A percentile compares a stretch with the other conserved stretches of the same genome.
phyloP scores from a whole-genome alignment of 2,329 filamentous ascomycete species.

The Fusarium sp. region DNA sequence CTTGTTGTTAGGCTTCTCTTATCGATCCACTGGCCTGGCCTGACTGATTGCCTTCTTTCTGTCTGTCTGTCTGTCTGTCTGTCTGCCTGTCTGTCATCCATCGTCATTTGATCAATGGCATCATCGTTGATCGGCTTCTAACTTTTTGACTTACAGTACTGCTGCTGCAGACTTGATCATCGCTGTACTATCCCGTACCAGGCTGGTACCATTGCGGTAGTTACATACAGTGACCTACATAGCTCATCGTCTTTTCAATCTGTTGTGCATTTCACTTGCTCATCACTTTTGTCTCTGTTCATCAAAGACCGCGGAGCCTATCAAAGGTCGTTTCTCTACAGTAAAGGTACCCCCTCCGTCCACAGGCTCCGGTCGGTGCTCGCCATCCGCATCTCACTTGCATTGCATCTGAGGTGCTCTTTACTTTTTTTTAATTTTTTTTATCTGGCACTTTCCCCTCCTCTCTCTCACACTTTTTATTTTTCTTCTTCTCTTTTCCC shows the following conservation, averaged over 20 bases:
- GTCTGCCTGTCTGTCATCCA: constrained; percentile 21
- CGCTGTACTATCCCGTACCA: constrained; percentile 25
- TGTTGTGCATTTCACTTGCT: constrained; percentile 16
- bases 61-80: background rate
- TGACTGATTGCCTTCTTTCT: constrained; percentile 7
- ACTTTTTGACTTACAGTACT: background rate
- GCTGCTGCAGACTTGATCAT: constrained; percentile 10
- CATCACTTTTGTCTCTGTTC: background rate
- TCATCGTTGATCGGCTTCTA: constrained; percentile 12
- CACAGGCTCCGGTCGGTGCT: constrained; percentile 6
- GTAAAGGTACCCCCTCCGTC: constrained; percentile 17
- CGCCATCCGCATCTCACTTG: constrained; percentile 28
- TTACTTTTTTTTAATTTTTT: constrained; percentile 12
- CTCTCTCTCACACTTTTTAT: background rate
- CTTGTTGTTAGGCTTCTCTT: constrained; percentile 19
- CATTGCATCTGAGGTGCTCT: constrained; percentile 18
- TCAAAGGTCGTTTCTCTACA: constrained; percentile 4
- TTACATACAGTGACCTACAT: constrained; percentile 8
- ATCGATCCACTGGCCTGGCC: constrained; percentile 3
- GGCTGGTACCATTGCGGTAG: constrained; percentile 14
- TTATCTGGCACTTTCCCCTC: constrained; percentile 2
- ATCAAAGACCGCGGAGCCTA: constrained; percentile 17
- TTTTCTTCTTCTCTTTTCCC: background rate
- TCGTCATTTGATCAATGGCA: constrained; percentile 21
- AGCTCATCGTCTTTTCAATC: background rate